Conservation (phyloP, 176 grass and related monocot species). For the Tillandsia fasciculata region DNA sequence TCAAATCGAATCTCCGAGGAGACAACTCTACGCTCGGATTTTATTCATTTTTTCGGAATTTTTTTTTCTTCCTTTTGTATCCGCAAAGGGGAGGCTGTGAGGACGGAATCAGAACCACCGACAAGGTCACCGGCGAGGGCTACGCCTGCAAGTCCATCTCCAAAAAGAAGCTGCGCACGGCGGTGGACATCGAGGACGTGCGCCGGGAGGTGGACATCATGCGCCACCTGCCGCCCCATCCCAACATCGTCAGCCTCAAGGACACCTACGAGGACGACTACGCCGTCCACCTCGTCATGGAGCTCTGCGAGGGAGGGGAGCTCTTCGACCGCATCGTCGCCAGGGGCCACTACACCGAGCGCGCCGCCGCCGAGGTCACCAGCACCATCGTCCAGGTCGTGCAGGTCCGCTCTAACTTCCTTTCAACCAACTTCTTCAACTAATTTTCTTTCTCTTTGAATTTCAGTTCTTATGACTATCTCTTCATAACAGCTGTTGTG, state of each 20-base stretch:
- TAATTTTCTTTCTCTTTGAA: not conserved
- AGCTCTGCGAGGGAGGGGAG: conserved; percentile 96
- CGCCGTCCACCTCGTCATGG: conserved; percentile 95
- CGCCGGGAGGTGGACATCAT: conserved; percentile 96
- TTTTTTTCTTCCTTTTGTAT: no score
- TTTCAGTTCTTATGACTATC: no score
- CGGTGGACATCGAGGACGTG: conserved; percentile 89
- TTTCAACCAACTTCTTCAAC: not conserved
- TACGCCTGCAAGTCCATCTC: conserved; percentile 29
- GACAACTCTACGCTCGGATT: no score
- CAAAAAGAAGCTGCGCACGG: conserved; percentile 30
- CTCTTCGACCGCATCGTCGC: conserved; percentile 94
- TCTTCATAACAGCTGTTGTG: no score
- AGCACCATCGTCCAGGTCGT: conserved; percentile 95
- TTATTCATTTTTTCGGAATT: no score
- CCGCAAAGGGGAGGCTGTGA: no score
- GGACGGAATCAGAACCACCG: no score
- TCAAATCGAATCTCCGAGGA: no score
- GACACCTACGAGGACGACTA: conserved; percentile 83
- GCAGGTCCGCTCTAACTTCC: conserved; percentile 42
- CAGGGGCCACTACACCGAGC: conserved; percentile 76
- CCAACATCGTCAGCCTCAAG: conserved; percentile 75
- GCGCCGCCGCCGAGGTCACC: conserved; percentile 67
- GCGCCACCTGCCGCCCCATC: conserved; percentile 68
- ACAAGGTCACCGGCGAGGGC: conserved; percentile 7